Base-by-base conservation (phyloP, 2,329 filamentous ascomycete genomes). In the Anthostomella pinea region DNA sequence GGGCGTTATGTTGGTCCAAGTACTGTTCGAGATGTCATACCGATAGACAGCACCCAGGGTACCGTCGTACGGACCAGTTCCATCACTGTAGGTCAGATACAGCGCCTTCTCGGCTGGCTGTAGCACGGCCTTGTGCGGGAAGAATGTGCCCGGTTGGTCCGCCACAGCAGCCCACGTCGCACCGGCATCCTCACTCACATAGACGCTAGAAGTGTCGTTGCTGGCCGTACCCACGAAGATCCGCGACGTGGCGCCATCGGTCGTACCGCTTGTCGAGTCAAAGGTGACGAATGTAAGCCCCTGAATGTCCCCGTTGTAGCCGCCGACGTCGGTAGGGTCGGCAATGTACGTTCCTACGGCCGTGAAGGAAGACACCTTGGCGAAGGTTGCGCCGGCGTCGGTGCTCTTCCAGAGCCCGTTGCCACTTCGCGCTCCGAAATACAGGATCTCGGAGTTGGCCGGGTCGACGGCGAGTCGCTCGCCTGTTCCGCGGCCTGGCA, bases 401-500 rank as follows among this genome's bases (percentile, higher is more conserved):
- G 68, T 73, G 37, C 71, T 76, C 56, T 74, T 77, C 68, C 72
- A 80, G 3, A 81, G 60, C 3, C 77, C 77, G 21, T 79, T 70
- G 5, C 75, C 76, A 40, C 72, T 78, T 27, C 76, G 67, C 2
- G 76, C 73, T 3, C 76, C 77, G 38, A 79, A 77, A 52, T 75
- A 79, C 16, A 80, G 51, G 39, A 79, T 72, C 18, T 73, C 66
- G 23, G 73, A 70, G 48, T 76, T 74, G 29, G 72, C 67, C 2
- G 76, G 76, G 49, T 80, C 76, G 7, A 80, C 67, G 3, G 73
- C 75, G 5, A 80, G 67, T 10, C 76, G 67, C 52, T 79, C 77
- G 11, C 77, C 77, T 56, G 70, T 72, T 6, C 77, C 77, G 18
- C 77, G 69, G 2, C 77, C 77, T 6, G 76, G 75, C 74, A 79